Conservation (phyloP, 2,329 filamentous ascomycete genomes). For the Fusarium pseudoanthophilum region DNA sequence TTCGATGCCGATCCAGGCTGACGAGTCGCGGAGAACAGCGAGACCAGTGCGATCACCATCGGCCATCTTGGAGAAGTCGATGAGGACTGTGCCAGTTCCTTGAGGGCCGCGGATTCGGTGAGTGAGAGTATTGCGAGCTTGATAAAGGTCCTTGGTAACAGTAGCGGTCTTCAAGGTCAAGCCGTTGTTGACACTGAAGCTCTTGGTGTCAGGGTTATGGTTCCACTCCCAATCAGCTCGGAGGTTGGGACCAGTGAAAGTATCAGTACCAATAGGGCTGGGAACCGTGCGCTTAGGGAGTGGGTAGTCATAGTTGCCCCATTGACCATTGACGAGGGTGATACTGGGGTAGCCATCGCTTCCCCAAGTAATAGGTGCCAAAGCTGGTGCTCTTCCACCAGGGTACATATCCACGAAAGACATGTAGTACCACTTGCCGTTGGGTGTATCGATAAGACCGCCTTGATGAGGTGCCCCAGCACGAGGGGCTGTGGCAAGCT, state of each 20-base stretch:
- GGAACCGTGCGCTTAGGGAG: background rate
- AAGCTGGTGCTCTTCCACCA: constrained; percentile 64
- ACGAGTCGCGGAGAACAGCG: background rate
- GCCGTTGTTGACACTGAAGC: constrained; percentile 8
- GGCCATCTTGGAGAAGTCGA: constrained; percentile 13
- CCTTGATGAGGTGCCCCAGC: constrained; percentile 65
- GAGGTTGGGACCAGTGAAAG: background rate
- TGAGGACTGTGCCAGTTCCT: background rate
- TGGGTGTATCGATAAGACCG: constrained; percentile 61
- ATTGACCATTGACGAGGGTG: background rate
- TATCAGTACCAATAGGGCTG: background rate
- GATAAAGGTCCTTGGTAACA: constrained; percentile 12
- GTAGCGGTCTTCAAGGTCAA: constrained; percentile 6
- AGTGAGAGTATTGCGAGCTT: constrained; percentile 9
- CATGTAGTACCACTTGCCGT: constrained; percentile 68
- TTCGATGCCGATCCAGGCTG: constrained; percentile 12
- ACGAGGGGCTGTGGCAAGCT: constrained; percentile 53
- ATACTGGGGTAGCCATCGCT: background rate
- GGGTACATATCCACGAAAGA: constrained; percentile 66
- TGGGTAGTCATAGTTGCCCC: constrained; percentile 16
- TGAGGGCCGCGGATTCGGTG: constrained; percentile 8
- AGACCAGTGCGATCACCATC: constrained; percentile 6
- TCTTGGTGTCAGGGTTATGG: constrained; percentile 6
- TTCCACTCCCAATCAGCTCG: constrained; percentile 18
- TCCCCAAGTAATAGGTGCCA: constrained; percentile 58